Conservation (phyloP, 2,329 filamentous ascomycete species). For the Colletotrichum chrysophilum region DNA sequence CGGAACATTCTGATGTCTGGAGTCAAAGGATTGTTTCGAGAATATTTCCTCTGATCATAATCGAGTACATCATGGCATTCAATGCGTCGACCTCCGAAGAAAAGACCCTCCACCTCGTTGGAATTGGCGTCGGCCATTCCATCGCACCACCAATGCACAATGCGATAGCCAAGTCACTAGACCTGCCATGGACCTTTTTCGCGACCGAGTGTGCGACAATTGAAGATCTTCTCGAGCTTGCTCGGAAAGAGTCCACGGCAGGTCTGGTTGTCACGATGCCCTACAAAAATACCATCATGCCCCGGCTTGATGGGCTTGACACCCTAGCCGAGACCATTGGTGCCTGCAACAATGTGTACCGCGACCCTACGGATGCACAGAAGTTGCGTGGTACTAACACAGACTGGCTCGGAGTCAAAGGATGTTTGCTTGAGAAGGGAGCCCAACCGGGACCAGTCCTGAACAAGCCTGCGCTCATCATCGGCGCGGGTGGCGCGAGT, state of each 20-base stretch:
- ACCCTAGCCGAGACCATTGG: constrained; percentile 37
- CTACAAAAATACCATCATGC: constrained; percentile 41
- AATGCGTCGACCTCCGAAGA: not conserved
- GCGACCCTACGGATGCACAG: constrained; percentile 23
- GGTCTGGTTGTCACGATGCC: constrained; percentile 40
- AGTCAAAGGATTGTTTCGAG: not conserved
- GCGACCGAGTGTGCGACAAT: constrained; percentile 34
- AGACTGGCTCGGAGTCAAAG: constrained; percentile 46
- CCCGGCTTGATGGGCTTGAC: constrained; percentile 40
- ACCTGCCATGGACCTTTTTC: constrained; percentile 34
- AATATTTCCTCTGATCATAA: not conserved
- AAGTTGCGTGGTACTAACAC: constrained; percentile 44
- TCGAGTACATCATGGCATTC: not conserved
- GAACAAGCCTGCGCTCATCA: constrained; percentile 35
- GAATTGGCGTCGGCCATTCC: constrained; percentile 43
- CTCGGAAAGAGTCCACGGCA: constrained; percentile 31
- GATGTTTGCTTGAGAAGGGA: constrained; percentile 31
- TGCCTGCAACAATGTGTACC: constrained; percentile 42
- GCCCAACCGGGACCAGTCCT: constrained; percentile 12
- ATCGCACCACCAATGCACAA: constrained; percentile 46
- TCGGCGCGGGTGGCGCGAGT: constrained; percentile 46
- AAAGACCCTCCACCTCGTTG: constrained; percentile 34
- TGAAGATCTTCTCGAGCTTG: constrained; percentile 33
- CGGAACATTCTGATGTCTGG: not conserved
- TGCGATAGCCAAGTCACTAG: constrained; percentile 37